Conservation (phyloP, 805 yeast species). For the Limtongia smithiae region DNA sequence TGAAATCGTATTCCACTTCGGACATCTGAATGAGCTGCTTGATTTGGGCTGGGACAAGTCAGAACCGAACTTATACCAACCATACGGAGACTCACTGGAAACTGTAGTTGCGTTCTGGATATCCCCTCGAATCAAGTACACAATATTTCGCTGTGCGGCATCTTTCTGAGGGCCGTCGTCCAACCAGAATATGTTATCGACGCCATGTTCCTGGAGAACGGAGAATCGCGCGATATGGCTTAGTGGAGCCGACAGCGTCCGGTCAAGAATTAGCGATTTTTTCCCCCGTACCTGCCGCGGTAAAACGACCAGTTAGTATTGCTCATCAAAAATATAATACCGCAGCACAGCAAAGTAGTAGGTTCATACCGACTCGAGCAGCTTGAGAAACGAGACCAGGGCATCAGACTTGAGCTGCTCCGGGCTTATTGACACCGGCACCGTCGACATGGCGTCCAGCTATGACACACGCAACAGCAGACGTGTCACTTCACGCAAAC, state of each 20-base stretch:
- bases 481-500: too few relatives aligned
- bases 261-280: conserved; percentile 45
- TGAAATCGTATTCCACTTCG: conserved; percentile 29
- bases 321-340: background rate
- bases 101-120: conserved; percentile 28
- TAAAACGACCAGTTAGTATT: background rate
- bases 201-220: conserved; percentile 48
- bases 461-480: too few relatives aligned
- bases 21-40: conserved; percentile 25
- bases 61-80: too few relatives aligned
- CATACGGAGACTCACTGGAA: conserved; percentile 11
- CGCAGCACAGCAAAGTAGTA: too few relatives aligned
- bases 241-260: conserved; percentile 46
- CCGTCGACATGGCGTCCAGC: conserved; percentile 17
- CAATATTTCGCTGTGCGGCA: conserved; percentile 23
- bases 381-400: conserved; percentile 28
- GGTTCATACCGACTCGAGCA: conserved; percentile 33
- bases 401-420: conserved; percentile 24
- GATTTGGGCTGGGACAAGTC: conserved; percentile 21
- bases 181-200: conserved; percentile 50
- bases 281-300: conserved; percentile 29
- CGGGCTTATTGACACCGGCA: conserved; percentile 17
- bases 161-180: conserved; percentile 30
- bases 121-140: conserved; percentile 32
- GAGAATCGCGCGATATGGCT: conserved; percentile 57